These are phyloP conservation scores for Coemansia sp. DNA, from an alignment of 192 early-diverging fungal species.

Conservation along the genomic window DNA sequence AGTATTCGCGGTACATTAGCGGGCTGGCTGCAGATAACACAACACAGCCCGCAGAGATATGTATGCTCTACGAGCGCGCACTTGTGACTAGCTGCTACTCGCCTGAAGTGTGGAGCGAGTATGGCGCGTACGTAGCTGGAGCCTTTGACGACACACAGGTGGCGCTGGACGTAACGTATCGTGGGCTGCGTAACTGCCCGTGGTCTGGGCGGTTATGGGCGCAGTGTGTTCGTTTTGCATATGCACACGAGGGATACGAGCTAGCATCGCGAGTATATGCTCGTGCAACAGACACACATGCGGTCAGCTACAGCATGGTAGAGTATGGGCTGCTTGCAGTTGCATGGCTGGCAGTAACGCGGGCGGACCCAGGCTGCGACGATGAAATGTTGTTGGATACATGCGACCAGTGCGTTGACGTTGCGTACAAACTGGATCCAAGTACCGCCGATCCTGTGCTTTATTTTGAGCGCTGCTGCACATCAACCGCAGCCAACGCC, in stretches of 20 bases:
- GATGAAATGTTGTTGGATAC: constrained; percentile 6
- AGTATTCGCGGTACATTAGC: constrained; percentile 22
- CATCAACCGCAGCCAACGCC: not conserved
- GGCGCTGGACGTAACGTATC: constrained; percentile 9
- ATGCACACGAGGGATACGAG: constrained; percentile 8
- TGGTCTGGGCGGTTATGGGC: constrained; percentile 51
- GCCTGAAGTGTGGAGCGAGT: constrained; percentile 34
- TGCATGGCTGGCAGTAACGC: constrained; percentile 13
- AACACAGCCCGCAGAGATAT: constrained; percentile 11
- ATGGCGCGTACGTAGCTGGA: constrained; percentile 17
- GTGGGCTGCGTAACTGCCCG: constrained; percentile 33
- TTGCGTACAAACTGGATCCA: constrained; percentile 24
- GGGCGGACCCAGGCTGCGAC: constrained; percentile 3
- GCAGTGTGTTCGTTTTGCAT: constrained; percentile 18
- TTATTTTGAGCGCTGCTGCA: constrained; percentile 37
- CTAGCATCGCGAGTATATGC: constrained; percentile 17
- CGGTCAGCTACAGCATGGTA: constrained; percentile 39
- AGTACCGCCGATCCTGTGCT: constrained; percentile 31
- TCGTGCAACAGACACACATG: constrained; percentile 25
- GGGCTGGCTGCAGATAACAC: constrained; percentile 10
- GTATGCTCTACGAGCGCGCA: constrained; percentile 37
- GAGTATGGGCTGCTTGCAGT: constrained; percentile 26
- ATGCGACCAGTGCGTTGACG: constrained; percentile 24
- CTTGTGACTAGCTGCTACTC: constrained; percentile 20
- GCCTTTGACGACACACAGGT: not conserved